phyloP scores from a whole-genome alignment of 495 filamentous ascomycete species.

The Trichodelitschia bisporula region DNA sequence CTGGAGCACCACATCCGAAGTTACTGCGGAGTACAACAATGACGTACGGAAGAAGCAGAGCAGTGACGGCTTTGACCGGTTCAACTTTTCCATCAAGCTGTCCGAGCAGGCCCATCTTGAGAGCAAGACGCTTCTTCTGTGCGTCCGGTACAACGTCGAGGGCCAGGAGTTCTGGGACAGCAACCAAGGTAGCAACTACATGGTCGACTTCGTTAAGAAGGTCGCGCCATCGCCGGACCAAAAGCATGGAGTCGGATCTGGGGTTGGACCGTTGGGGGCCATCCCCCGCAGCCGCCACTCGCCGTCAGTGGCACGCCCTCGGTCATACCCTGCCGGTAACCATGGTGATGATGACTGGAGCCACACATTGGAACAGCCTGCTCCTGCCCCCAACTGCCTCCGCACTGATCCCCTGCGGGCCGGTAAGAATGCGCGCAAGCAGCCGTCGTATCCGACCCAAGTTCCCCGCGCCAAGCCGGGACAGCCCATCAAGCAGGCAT shows the following conservation, averaged over 20 bases:
- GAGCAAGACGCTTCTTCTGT: constrained; percentile 71
- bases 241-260: constrained; percentile 21
- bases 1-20: constrained; percentile 94
- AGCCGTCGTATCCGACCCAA: constrained; percentile 11
- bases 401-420: constrained; percentile 18
- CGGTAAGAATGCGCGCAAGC: constrained; percentile 9
- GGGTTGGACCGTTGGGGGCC: constrained; percentile 28
- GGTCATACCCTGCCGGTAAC: constrained; percentile 31
- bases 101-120: constrained; percentile 78
- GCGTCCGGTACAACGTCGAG: constrained; percentile 66
- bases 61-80: constrained; percentile 55
- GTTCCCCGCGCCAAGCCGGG: constrained; percentile 28
- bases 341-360: constrained; percentile 39
- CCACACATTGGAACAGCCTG: constrained; percentile 24
- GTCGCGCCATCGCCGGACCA: constrained; percentile 26
- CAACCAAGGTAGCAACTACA: constrained; percentile 65
- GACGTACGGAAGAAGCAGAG: constrained; percentile 44
- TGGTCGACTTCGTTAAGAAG: constrained; percentile 76
- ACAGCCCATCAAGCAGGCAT: constrained; percentile 34
- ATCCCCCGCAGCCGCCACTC: constrained; percentile 48
- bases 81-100: constrained; percentile 82
- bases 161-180: constrained; percentile 92
- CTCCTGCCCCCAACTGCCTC: too few relatives aligned
- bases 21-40: constrained; percentile 63
- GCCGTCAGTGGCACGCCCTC: constrained; percentile 20